Conservation (phyloP, 169 alveolate species). For the Plasmodium falciparum region DNA sequence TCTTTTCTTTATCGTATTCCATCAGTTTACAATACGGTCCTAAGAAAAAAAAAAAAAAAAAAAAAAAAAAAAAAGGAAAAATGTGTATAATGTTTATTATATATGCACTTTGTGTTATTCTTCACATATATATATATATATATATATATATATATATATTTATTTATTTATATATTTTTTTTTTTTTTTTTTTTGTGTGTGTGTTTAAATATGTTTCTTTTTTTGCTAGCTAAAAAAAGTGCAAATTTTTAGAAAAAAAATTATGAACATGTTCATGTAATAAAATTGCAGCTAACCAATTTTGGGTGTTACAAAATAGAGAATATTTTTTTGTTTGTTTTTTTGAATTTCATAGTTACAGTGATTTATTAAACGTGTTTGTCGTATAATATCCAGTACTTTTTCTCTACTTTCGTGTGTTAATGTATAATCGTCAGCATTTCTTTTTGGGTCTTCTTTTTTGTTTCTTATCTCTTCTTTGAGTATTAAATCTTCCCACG, state of each 20-base stretch:
- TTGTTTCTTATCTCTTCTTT: conserved; percentile 68
- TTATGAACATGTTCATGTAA: background rate
- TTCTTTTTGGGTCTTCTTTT: conserved; percentile 47
- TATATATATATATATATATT: background rate
- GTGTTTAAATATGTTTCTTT: background rate
- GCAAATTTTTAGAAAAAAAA: background rate
- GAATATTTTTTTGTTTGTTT: conserved; percentile 49
- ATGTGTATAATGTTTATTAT: background rate
- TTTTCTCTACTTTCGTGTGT: conserved; percentile 69
- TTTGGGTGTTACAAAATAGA: conserved; percentile 76
- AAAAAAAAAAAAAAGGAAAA: background rate
- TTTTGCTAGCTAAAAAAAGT: background rate
- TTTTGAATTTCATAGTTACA: conserved; percentile 71
- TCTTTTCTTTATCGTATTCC: conserved; percentile 65
- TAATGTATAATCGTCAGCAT: conserved; percentile 51
- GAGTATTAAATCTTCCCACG: conserved; percentile 71
- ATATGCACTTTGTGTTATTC: background rate
- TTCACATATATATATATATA: background rate
- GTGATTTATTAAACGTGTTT: conserved; percentile 72
- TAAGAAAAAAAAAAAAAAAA: background rate
- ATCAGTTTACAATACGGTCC: conserved; percentile 75
- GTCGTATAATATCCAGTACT: conserved; percentile 70
- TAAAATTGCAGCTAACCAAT: conserved; percentile 34
- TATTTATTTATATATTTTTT: background rate
- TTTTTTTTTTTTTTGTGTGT: background rate